Base-by-base conservation (phyloP, 2,329 filamentous ascomycete species). In the Aspergillus pseudoviridinutans region DNA sequence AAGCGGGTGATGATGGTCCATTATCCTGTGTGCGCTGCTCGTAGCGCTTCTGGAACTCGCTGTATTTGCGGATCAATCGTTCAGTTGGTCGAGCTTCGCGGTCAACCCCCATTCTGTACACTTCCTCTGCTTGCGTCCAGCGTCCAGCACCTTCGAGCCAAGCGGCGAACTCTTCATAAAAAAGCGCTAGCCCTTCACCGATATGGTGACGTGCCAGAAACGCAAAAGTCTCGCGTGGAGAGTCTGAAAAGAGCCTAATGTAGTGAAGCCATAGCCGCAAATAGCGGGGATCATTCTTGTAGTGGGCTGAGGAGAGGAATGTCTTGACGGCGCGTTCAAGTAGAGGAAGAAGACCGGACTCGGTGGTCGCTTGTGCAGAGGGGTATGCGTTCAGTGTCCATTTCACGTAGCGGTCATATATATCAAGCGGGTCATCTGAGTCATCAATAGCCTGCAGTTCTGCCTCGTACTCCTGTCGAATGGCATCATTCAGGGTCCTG, bases 361-460 rank as follows among this genome's bases (percentile, higher is more conserved):
- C 87, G 1, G 91, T 84, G 29, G 92, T 96, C 54, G 92, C 91
- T 78, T 97, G 92, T 25, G 93, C 90, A 0, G 92, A 93, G 1
- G 94, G 93, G 73, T 97, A 99, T 54, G 93, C 89, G 74, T 97
- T 91, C 28, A 97, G 80, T 1, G 92, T 96, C 94, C 94, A 99
- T 76, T 91, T 91, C 57, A 97, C 91, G 72, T 99, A 99, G 72
- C 94, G 88, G 73, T 97, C 93, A 78, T 91, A 99, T 60, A 97
- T 84, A 68, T 97, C 94, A 50, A 99, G 85, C 1, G 94, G 94
- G 69, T 99, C 94, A 71, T 99, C 94, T 0, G 90, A 91, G 72
- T 99, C 94, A 61, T 85, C 84, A 52, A 95, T 87, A 50, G 81
- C 84, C 47, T 85, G 82, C 20, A 97, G 76, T 74, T 97, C 94